Evolutionary conservation across 1,284 basidiomycete species (phyloP).

Genomic region (Amanita bisporigera): DNA sequence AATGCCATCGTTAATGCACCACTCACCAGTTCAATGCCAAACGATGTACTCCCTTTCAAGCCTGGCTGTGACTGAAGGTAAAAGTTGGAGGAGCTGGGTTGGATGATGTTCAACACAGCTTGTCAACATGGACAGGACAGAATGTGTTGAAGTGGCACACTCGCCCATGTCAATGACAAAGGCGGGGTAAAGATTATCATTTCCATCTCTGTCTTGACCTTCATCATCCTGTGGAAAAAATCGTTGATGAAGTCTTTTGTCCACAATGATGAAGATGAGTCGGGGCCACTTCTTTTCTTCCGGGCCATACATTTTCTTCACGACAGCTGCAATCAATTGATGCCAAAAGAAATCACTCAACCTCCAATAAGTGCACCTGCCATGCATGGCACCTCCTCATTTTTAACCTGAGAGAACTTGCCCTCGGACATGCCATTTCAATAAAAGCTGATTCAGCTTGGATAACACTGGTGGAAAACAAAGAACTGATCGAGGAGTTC

Average conservation of each 20-base stretch:
- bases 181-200: conserved; percentile 41
- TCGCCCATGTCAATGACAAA: conserved; percentile 42
- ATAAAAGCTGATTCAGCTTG: conserved; percentile 38
- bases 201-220: conserved; percentile 29
- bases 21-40: background rate
- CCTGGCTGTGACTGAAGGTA: conserved; percentile 47
- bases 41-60: conserved; percentile 45
- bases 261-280: conserved; percentile 47
- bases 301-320: conserved; percentile 14
- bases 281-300: conserved; percentile 21
- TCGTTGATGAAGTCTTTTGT: conserved; percentile 48
- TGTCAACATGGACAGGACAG: background rate
- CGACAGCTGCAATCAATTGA: background rate
- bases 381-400: conserved; percentile 37
- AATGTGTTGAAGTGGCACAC: background rate
- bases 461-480: background rate
- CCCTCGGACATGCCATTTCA: conserved; percentile 51
- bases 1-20: background rate
- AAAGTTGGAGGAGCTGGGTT: conserved; percentile 43
- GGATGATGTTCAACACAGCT: conserved; percentile 31
- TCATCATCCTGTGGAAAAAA: conserved; percentile 44
- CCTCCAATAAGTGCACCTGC: conserved; percentile 24
- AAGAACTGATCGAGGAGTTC: background rate
- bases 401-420: conserved; percentile 40
- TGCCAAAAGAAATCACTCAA: background rate